phyloP scores from a whole-genome alignment of 2,329 filamentous ascomycete species.

The Hypoxylon sp. region DNA sequence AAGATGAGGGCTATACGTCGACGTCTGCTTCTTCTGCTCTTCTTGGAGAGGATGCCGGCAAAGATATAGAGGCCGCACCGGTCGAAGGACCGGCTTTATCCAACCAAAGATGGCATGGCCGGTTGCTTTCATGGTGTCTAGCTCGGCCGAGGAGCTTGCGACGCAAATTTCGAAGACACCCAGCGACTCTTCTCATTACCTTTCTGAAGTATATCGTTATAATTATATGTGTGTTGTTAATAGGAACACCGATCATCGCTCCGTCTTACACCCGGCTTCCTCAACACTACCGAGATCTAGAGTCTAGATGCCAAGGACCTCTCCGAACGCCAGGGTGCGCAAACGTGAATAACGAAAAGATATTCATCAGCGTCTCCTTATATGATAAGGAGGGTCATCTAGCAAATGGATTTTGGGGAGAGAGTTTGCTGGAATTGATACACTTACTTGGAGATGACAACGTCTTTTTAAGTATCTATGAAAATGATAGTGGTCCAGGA shows the following conservation, averaged over 20 bases:
- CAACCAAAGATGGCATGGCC: slow-evolving; percentile 26
- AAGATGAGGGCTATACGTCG: slow-evolving; percentile 34
- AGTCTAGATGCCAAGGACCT: slow-evolving; percentile 52
- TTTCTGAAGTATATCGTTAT: slow-evolving; percentile 49
- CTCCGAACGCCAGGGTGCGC: slow-evolving; percentile 55
- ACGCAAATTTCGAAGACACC: slow-evolving; percentile 44
- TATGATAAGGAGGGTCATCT: slow-evolving; percentile 75
- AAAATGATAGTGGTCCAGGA: slow-evolving; percentile 75
- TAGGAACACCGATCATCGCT: slow-evolving; percentile 57
- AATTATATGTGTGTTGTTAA: slow-evolving; percentile 54
- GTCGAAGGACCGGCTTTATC: slow-evolving; percentile 18
- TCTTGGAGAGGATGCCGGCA: slow-evolving; percentile 33
- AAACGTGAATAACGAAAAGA: slow-evolving; percentile 68
- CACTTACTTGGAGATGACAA: slow-evolving; percentile 77
- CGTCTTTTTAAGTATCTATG: slow-evolving; percentile 80
- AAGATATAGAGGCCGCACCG: slow-evolving; percentile 30
- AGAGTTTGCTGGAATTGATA: slow-evolving; percentile 72
- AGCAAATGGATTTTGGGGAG: slow-evolving; percentile 75
- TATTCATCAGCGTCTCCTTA: slow-evolving; percentile 82
- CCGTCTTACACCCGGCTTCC: slow-evolving; percentile 62
- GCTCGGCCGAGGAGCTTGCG: slow-evolving; percentile 43
- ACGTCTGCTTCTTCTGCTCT: slow-evolving; percentile 37
- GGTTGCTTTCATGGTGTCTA: slow-evolving; percentile 37
- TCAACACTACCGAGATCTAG: slow-evolving; percentile 57
- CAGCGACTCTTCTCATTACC: slow-evolving; percentile 21